A percentile compares a stretch with the other conserved stretches of the same genome.
These are phyloP conservation scores for Claviceps monticola DNA, from an alignment of 2,329 filamentous ascomycete genomes.

Conservation along the genomic window DNA sequence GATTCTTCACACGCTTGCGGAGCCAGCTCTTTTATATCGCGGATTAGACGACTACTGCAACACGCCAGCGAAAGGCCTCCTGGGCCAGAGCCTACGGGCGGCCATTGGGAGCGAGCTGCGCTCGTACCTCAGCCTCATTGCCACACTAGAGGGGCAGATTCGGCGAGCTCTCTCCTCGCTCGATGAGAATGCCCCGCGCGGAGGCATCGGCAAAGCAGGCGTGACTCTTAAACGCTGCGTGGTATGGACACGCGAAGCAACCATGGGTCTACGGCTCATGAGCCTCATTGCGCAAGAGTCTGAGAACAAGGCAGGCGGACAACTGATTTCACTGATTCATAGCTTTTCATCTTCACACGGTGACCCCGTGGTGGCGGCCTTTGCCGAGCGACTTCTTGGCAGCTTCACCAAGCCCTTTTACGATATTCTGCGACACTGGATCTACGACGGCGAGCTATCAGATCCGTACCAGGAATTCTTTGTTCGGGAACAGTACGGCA, in stretches of 20 bases:
- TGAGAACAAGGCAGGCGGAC: constrained; percentile 67
- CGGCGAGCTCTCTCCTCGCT: constrained; percentile 63
- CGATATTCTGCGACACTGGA: constrained; percentile 90
- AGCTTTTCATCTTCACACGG: constrained; percentile 86
- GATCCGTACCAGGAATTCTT: constrained; percentile 96
- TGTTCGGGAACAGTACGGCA: constrained; percentile 60
- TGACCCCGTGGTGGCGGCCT: constrained; percentile 84
- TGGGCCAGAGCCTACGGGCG: constrained; percentile 81
- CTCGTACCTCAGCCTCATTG: constrained; percentile 80
- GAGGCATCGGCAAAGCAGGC: constrained; percentile 68
- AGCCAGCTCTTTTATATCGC: constrained; percentile 85
- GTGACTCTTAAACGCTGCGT: constrained; percentile 93
- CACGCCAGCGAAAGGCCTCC: constrained; percentile 65
- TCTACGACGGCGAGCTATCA: constrained; percentile 95
- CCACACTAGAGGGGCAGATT: constrained; percentile 86
- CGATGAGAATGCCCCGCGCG: constrained; percentile 51
- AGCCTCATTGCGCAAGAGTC: constrained; percentile 89
- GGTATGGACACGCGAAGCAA: constrained; percentile 94
- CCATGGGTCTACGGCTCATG: constrained; percentile 87
- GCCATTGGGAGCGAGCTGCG: constrained; percentile 75
- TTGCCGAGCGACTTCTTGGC: constrained; percentile 75
- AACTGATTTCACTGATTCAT: constrained; percentile 88
- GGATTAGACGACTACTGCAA: constrained; percentile 71
- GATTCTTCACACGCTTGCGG: constrained; percentile 75
- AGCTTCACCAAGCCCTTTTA: constrained; percentile 93